These are phyloP conservation scores for Stephania japonica DNA, from an alignment of 164 flowering plant genomes.

Conservation along the genomic window DNA sequence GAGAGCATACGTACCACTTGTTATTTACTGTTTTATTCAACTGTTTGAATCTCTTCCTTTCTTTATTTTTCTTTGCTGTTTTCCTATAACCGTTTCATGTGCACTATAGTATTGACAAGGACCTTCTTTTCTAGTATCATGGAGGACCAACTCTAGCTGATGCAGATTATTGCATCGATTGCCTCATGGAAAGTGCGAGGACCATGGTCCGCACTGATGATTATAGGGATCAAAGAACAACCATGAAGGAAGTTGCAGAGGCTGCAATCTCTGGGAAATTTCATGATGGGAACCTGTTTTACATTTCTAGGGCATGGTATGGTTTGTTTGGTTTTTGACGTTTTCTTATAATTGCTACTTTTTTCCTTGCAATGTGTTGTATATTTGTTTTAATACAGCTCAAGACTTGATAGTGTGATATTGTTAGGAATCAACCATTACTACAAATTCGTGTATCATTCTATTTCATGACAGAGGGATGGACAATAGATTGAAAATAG, in stretches of 20 bases:
- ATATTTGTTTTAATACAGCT: background rate
- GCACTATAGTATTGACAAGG: slow-evolving; percentile 6
- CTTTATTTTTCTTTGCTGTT: background rate
- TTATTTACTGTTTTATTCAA: background rate
- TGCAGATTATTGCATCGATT: slow-evolving; percentile 56
- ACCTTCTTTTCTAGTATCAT: slow-evolving; percentile 19
- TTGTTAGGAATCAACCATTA: background rate
- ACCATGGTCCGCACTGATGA: slow-evolving; percentile 48
- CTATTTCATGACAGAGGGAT: background rate
- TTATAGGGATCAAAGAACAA: slow-evolving; percentile 62
- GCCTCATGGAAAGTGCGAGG: slow-evolving; percentile 61
- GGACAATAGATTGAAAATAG: background rate
- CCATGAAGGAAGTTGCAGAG: slow-evolving; percentile 72
- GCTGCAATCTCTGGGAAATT: slow-evolving; percentile 62
- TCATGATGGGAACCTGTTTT: slow-evolving; percentile 52
- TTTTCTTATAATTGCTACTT: background rate
- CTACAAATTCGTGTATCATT: background rate
- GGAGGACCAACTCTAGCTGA: slow-evolving; percentile 67
- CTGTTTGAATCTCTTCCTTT: background rate
- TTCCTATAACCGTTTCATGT: background rate
- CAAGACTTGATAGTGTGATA: background rate
- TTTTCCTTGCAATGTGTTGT: background rate
- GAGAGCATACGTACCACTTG: background rate
- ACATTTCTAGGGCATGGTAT: slow-evolving; percentile 78
- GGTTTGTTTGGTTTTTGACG: slow-evolving; percentile 3